phyloP scores from a whole-genome alignment of 1,284 basidiomycete genomes.

The Cryptococcus wingfieldii region DNA sequence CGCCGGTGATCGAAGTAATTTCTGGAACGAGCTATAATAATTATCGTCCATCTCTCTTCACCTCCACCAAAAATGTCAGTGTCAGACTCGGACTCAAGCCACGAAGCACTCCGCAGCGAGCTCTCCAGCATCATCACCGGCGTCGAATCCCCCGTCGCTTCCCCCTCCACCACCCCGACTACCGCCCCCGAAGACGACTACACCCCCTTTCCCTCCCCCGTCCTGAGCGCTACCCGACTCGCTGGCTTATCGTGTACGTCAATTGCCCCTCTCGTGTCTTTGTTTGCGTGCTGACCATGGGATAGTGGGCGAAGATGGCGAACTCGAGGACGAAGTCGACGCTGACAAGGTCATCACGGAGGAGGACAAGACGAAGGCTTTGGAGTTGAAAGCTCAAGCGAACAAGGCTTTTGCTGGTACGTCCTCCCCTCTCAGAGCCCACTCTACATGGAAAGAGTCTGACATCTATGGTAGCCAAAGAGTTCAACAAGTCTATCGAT shows the following conservation, averaged over 20 bases:
- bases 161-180: constrained; percentile 4
- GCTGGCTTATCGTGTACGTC: constrained; percentile 39
- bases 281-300: neutral
- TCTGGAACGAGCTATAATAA: no score
- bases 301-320: constrained; percentile 44
- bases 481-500: constrained; percentile 62
- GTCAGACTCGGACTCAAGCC: neutral
- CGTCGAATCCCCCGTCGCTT: constrained; percentile 22
- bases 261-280: neutral
- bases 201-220: constrained; percentile 45
- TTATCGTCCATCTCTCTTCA: no score
- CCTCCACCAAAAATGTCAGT: no score
- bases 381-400: constrained; percentile 70
- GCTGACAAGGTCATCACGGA: constrained; percentile 56
- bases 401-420: constrained; percentile 78
- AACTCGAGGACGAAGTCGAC: constrained; percentile 43
- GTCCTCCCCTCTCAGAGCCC: constrained; percentile 17
- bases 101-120: neutral
- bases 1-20: no score
- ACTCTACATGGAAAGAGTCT: neutral
- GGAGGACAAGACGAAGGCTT: constrained; percentile 63
- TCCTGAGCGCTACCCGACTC: constrained; percentile 32
- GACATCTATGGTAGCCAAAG: constrained; percentile 51
- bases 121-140: constrained; percentile 31
- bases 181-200: constrained; percentile 28